A percentile compares a stretch with the other conserved stretches of the same genome.
phyloP scores from a whole-genome alignment of 2,329 filamentous ascomycete genomes.

The Hypoxylon sp. region DNA sequence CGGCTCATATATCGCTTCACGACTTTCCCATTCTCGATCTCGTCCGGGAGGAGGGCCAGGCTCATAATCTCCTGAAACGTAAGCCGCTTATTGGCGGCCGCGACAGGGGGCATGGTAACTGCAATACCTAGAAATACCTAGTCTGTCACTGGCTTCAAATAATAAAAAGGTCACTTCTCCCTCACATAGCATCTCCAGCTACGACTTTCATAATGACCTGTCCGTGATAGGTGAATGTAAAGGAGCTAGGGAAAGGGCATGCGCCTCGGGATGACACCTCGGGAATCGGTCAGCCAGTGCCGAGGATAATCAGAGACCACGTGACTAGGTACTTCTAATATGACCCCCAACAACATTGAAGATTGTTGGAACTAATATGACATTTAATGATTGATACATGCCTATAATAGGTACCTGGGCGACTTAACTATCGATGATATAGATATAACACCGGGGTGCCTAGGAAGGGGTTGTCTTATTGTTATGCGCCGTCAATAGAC shows the following conservation, averaged over 20 bases:
- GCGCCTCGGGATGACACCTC: not conserved
- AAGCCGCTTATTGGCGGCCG: slow-evolving; percentile 44
- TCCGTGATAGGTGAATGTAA: not conserved
- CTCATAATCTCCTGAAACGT: slow-evolving; percentile 58
- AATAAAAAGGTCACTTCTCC: not conserved
- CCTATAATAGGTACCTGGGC: too few species aligned
- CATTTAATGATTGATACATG: too few species aligned
- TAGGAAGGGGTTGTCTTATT: not conserved
- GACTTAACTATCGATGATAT: too few species aligned
- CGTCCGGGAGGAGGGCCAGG: slow-evolving; percentile 52
- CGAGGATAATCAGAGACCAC: slow-evolving; percentile 9
- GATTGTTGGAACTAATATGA: too few species aligned
- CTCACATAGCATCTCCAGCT: not conserved
- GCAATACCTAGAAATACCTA: not conserved
- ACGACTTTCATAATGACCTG: not conserved
- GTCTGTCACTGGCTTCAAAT: not conserved
- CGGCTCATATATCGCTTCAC: slow-evolving; percentile 56
- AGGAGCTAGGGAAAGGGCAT: not conserved
- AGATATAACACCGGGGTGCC: too few species aligned
- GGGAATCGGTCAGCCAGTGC: not conserved
- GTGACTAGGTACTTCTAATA: not conserved
- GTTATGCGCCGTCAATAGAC: too few species aligned
- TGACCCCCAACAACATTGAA: not conserved
- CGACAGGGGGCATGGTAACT: slow-evolving; percentile 18
- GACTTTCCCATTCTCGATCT: slow-evolving; percentile 33